Base-by-base conservation (phyloP, 192 early-diverging fungal genomes). In the Backusella mclennaniae region DNA sequence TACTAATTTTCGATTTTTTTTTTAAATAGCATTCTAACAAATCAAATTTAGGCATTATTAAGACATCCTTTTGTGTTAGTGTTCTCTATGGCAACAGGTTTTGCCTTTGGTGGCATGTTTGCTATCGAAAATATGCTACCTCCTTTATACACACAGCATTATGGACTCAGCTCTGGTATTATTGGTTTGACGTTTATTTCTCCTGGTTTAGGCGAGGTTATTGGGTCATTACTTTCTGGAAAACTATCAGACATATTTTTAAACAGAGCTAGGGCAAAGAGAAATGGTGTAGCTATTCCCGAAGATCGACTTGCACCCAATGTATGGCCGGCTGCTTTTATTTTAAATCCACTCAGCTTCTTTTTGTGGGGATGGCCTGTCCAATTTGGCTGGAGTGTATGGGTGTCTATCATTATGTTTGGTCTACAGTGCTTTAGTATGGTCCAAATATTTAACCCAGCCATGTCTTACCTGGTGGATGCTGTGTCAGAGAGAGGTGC, bases 21-120 rank as follows among this genome's bases (percentile, higher is more conserved):
- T 35, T 21, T 26, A 31, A 36, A 52, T 19, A 46, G 11, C 19
- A 5, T 49, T 73, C 35, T 52, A 73, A 35, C 52, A 35, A 38
- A 59, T 73, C 63, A 21, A 76, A 29, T n/a, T 38, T 63, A 52
- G 82, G 23, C 68, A 79, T 56, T 77, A 83, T 41, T 87, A n/a
- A 79, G 44, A 67, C 77, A 84, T 53, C 82, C 85, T n/a, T 77
- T 85, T 31, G 84, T 87, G 14, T 36, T 87, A 6, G 59, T 87
- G 17, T 66, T 72, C 2, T 76, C 85, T 9, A 77, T 87, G 36
- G 77, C 82, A 52, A 81, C 78, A 8, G 84, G 83, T 53, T 76
- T 88, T 66, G 70, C 84, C 6, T 87, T 87, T 74, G 84, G 84
- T 31, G 78, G 80, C 67, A 87, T 87, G 86, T 87, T 85, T 74